These are phyloP conservation scores for Groenewaldozyma auringiensis DNA, from an alignment of 1,139 yeast species.

Conservation along the genomic window DNA sequence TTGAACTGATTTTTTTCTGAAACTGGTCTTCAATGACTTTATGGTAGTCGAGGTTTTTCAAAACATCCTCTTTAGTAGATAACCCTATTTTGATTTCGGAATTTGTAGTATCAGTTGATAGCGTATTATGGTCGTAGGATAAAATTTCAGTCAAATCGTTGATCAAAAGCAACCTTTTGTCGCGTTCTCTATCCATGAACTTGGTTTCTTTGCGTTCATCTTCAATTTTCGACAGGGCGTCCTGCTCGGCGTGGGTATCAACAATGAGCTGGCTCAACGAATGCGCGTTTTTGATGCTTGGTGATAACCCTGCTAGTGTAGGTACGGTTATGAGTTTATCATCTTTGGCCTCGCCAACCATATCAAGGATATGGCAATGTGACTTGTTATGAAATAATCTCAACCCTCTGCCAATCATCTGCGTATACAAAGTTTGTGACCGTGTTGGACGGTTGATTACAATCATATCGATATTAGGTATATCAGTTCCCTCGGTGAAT, in stretches of 20 bases:
- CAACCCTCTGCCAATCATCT: slow-evolving; percentile 90
- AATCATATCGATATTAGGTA: slow-evolving; percentile 80
- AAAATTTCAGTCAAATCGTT: not conserved
- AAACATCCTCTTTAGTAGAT: not conserved
- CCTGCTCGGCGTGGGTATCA: slow-evolving; percentile 5
- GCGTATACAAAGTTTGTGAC: slow-evolving; percentile 63
- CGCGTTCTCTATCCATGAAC: not conserved
- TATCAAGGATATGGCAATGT: slow-evolving; percentile 68
- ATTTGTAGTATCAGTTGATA: not conserved
- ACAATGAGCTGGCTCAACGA: slow-evolving; percentile 4
- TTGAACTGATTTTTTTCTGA: not conserved
- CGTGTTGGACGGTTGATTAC: slow-evolving; percentile 75
- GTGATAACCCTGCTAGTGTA: slow-evolving; percentile 45
- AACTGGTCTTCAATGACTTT: not conserved
- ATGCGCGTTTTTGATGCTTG: slow-evolving; percentile 11
- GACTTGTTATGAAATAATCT: slow-evolving; percentile 54
- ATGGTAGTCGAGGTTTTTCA: not conserved
- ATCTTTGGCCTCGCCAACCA: slow-evolving; percentile 45
- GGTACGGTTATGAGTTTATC: slow-evolving; percentile 48
- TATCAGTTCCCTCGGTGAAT: slow-evolving; percentile 92
- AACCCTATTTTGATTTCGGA: not conserved
- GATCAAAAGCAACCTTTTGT: not conserved
- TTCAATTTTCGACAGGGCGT: not conserved
- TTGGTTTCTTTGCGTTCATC: not conserved
- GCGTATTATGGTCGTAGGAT: not conserved